Conservation (phyloP, 2,329 filamentous ascomycete genomes). For the Arachnomyces sp. region DNA sequence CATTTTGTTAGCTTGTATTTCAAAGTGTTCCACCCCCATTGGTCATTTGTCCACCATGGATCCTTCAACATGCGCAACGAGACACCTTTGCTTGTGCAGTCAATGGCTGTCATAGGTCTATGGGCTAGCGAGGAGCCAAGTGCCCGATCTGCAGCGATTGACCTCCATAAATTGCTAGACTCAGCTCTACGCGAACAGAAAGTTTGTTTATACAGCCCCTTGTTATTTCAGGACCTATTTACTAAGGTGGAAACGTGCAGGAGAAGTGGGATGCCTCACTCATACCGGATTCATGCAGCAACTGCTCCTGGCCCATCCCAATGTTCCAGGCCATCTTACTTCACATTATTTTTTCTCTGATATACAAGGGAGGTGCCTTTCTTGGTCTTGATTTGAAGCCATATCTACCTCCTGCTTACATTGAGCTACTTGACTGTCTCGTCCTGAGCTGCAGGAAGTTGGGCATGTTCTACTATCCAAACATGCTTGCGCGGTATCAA, state of each 20-base stretch:
- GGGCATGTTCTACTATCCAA: slow-evolving; percentile 24
- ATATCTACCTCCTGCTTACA: background rate
- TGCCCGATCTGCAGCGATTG: slow-evolving; percentile 16
- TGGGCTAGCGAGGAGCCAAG: slow-evolving; percentile 16
- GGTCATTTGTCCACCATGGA: slow-evolving; percentile 22
- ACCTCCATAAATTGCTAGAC: slow-evolving; percentile 18
- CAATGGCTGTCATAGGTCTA: slow-evolving; percentile 22
- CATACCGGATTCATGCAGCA: background rate
- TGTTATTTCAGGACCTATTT: background rate
- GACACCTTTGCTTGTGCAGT: slow-evolving; percentile 21
- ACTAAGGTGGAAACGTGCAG: background rate
- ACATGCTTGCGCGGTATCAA: slow-evolving; percentile 16
- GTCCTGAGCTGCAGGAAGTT: slow-evolving; percentile 20
- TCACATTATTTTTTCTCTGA: slow-evolving; percentile 21
- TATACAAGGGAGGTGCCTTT: slow-evolving; percentile 1
- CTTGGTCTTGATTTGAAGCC: background rate
- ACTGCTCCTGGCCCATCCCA: slow-evolving; percentile 21
- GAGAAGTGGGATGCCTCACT: slow-evolving; percentile 3
- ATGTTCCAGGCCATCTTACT: slow-evolving; percentile 27
- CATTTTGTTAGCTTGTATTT: slow-evolving; percentile 21
- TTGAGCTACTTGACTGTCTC: slow-evolving; percentile 17
- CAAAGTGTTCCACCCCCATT: slow-evolving; percentile 19
- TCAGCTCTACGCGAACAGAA: slow-evolving; percentile 19
- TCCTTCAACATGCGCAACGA: slow-evolving; percentile 18
- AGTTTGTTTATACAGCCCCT: slow-evolving; percentile 10